Conservation (phyloP, 768 basidiomycete species). For the Russula sp. region DNA sequence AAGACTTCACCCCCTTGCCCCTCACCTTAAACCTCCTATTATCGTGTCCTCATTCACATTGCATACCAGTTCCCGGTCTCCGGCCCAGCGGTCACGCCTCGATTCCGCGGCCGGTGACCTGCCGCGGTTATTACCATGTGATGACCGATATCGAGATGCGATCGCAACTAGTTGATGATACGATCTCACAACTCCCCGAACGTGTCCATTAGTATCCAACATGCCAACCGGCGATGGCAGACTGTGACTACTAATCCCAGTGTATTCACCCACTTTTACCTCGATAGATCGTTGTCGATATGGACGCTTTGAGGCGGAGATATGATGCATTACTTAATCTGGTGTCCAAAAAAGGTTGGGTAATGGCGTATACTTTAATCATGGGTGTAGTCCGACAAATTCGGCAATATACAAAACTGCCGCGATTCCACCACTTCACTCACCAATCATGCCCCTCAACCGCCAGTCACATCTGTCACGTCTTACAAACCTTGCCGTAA, state of each 20-base stretch:
- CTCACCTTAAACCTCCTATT: background rate
- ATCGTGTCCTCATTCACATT: background rate
- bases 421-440: background rate
- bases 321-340: background rate
- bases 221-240: background rate
- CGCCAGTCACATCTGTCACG: no score
- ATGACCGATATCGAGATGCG: constrained; percentile 13
- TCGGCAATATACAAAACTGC: background rate
- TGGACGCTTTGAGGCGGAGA: background rate
- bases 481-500: no score
- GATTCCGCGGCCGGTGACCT: constrained; percentile 14
- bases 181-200: background rate
- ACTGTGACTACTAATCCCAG: background rate
- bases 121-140: constrained; percentile 8
- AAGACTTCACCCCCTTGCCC: background rate
- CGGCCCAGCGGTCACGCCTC: constrained; percentile 6
- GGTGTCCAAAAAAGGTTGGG: background rate
- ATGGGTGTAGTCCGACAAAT: background rate
- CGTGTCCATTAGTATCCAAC: background rate
- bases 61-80: background rate
- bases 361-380: background rate
- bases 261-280: background rate
- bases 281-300: background rate
- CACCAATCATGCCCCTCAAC: no score
- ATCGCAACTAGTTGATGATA: background rate